phyloP scores from a whole-genome alignment of 768 basidiomycete species.

The Lactarius hatsudake region DNA sequence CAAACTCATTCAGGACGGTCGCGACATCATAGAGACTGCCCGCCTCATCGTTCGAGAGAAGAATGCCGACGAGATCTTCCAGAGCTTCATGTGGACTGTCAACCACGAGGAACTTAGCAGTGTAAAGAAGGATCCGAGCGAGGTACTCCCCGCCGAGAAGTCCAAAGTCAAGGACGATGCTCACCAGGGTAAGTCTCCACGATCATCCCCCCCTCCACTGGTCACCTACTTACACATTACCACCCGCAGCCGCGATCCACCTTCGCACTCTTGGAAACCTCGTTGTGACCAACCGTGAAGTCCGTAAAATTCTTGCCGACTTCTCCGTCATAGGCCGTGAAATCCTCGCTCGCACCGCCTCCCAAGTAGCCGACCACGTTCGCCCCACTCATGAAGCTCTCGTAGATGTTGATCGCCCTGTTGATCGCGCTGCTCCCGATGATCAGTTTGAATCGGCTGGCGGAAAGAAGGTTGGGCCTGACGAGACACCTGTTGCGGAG shows the following conservation, averaged over 20 bases:
- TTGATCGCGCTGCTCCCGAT: slow-evolving; percentile 45
- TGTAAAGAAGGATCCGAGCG: slow-evolving; percentile 42
- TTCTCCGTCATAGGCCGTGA: slow-evolving; percentile 78
- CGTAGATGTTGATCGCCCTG: slow-evolving; percentile 64
- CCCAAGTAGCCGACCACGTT: slow-evolving; percentile 65
- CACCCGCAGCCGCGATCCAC: slow-evolving; percentile 64
- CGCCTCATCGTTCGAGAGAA: slow-evolving; percentile 74
- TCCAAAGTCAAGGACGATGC: slow-evolving; percentile 56
- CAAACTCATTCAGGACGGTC: slow-evolving; percentile 71
- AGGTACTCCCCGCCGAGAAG: slow-evolving; percentile 48
- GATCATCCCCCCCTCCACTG: neutral
- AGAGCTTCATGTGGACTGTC: slow-evolving; percentile 86
- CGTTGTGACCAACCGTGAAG: slow-evolving; percentile 89
- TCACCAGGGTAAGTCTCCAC: slow-evolving; percentile 51
- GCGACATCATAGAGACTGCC: slow-evolving; percentile 75
- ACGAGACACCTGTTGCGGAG: slow-evolving; percentile 49
- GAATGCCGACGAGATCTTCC: slow-evolving; percentile 88
- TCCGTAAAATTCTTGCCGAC: slow-evolving; percentile 83
- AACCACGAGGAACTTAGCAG: slow-evolving; percentile 47
- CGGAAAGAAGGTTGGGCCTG: slow-evolving; percentile 41
- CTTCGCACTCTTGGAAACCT: slow-evolving; percentile 85
- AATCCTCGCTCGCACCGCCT: slow-evolving; percentile 69
- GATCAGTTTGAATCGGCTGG: slow-evolving; percentile 59
- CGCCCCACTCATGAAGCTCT: slow-evolving; percentile 66
- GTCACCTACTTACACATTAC: neutral